Percentiles rank a stretch among this genome's conserved stretches.
Evolutionary conservation across 495 filamentous ascomycete genomes (phyloP).

Genomic region (Hypoxylon fuscum): DNA sequence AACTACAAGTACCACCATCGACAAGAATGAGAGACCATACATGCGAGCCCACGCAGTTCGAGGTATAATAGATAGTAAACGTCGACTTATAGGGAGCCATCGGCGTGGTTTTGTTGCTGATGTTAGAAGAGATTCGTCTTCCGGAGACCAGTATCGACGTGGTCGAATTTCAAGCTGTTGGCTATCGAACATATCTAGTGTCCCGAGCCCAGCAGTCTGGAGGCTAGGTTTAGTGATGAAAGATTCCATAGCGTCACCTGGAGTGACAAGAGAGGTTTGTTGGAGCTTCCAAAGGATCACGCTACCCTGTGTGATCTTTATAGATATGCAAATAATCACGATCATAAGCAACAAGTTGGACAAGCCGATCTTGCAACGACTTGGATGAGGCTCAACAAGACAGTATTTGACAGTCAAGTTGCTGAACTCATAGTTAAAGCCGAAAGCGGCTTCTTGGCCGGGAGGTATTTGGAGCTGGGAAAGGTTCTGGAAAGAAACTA

Average conservation of each 20-base stretch:
- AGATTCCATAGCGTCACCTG: conserved; percentile 15
- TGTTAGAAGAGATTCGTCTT: background rate
- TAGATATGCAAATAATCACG: conserved; percentile 14
- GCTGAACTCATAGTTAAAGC: background rate
- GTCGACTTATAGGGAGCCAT: conserved; percentile 1
- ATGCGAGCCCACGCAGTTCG: background rate
- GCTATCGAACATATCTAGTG: conserved; percentile 4
- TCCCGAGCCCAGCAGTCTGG: conserved; percentile 5
- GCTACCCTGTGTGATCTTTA: conserved; percentile 2
- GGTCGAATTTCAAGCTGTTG: background rate
- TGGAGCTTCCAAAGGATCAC: conserved; percentile 14
- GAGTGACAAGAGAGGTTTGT: conserved; percentile 8
- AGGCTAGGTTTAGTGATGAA: conserved; percentile 7
- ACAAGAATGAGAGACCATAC: background rate
- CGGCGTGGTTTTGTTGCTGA: conserved; percentile 1
- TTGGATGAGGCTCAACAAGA: conserved; percentile 8
- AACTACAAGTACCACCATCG: background rate
- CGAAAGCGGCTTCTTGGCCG: background rate
- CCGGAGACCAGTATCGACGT: background rate
- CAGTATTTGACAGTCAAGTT: conserved; percentile 10
- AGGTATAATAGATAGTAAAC: conserved; percentile 2
- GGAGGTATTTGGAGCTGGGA: background rate
- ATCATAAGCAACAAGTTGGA: conserved; percentile 10
- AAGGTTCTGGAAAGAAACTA: background rate
- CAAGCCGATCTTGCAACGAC: conserved; percentile 1